Conservation (phyloP, 345 rosid species). For the Euphorbia peplus region DNA sequence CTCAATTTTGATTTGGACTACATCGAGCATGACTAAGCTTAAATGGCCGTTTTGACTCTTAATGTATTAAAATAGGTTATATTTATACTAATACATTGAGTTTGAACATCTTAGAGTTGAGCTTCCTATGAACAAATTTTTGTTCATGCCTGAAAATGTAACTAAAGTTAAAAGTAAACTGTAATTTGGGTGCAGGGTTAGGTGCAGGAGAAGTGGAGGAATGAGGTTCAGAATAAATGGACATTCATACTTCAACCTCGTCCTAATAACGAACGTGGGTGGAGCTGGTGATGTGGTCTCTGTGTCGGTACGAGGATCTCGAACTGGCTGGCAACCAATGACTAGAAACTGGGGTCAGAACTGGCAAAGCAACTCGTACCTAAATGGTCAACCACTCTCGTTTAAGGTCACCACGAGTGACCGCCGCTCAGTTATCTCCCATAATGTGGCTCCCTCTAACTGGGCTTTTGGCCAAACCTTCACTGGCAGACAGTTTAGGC, state of each 20-base stretch:
- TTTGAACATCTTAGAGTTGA: too few species aligned
- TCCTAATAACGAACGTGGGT: constrained; percentile 27
- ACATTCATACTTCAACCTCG: constrained; percentile 27
- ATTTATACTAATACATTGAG: too few species aligned
- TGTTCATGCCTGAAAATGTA: neutral
- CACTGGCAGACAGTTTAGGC: constrained; percentile 20
- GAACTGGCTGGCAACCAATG: constrained; percentile 26
- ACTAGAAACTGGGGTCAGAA: constrained; percentile 34
- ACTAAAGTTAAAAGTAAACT: neutral
- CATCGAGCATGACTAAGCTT: too few species aligned
- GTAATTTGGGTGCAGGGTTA: constrained; percentile 14
- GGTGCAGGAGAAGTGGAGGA: constrained; percentile 22
- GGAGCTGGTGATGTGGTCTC: constrained; percentile 30
- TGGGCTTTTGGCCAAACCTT: constrained; percentile 32
- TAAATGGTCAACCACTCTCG: constrained; percentile 25
- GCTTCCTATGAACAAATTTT: too few species aligned
- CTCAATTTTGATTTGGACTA: too few species aligned
- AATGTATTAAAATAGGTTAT: too few species aligned
- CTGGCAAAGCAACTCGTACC: constrained; percentile 27
- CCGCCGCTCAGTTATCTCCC: constrained; percentile 12
- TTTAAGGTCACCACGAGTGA: constrained; percentile 28
- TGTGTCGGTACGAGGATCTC: constrained; percentile 19
- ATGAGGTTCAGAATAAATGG: constrained; percentile 30
- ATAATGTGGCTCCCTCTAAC: constrained; percentile 23
- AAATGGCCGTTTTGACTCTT: too few species aligned